phyloP scores from a whole-genome alignment of 768 basidiomycete species.

The Suillus variegatus region DNA sequence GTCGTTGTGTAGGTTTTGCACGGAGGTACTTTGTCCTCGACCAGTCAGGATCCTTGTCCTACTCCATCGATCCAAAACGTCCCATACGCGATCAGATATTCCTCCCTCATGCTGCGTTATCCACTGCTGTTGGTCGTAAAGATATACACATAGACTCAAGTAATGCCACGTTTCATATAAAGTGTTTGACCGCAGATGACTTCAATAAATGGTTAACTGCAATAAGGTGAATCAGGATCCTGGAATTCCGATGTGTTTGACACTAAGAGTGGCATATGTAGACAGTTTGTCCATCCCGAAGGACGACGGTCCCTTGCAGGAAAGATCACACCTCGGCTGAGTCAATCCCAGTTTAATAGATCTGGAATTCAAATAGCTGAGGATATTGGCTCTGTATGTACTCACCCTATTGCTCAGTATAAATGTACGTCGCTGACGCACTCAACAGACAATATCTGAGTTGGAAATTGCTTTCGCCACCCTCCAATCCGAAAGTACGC shows the following conservation, averaged over 20 bases:
- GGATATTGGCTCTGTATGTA: conserved; percentile 64
- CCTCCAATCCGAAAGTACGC: conserved; percentile 40
- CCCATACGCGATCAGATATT: conserved; percentile 70
- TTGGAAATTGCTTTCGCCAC: conserved; percentile 55
- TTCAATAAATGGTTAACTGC: conserved; percentile 75
- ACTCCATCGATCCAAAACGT: conserved; percentile 72
- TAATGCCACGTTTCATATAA: conserved; percentile 80
- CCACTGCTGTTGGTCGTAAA: conserved; percentile 68
- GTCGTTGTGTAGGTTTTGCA: conserved; percentile 63
- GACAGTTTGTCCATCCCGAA: conserved; percentile 57
- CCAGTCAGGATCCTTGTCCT: conserved; percentile 69
- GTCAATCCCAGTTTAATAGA: conserved; percentile 48
- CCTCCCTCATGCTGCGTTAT: conserved; percentile 72
- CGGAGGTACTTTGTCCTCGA: conserved; percentile 78
- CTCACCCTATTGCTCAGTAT: neutral
- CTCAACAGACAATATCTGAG: conserved; percentile 53
- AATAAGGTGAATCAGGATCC: conserved; percentile 53
- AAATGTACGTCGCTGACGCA: conserved; percentile 7
- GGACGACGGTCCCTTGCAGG: conserved; percentile 37
- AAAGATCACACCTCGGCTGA: conserved; percentile 40
- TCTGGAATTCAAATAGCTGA: conserved; percentile 52
- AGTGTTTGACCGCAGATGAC: conserved; percentile 70
- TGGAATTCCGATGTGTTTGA: conserved; percentile 2
- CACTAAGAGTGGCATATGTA: conserved; percentile 27
- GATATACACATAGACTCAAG: conserved; percentile 82